Conservation (phyloP, 331 rosid species). For the Saraca asoca region DNA sequence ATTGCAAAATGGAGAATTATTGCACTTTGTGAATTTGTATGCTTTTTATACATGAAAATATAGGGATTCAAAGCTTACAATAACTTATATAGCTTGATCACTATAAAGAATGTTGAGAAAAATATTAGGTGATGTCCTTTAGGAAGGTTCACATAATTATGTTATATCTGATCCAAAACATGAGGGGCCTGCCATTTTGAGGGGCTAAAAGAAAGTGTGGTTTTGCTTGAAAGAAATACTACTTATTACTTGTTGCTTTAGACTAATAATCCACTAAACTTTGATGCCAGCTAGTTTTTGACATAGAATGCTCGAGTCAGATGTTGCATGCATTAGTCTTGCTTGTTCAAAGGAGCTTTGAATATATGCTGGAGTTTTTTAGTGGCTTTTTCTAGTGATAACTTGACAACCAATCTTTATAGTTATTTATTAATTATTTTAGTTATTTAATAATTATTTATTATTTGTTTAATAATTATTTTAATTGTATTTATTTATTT, state of each 20-base stretch:
- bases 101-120: constrained; percentile 54
- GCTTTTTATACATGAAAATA: too few relatives aligned
- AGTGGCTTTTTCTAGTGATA: constrained; percentile 45
- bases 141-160: constrained; percentile 67
- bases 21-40: too few relatives aligned
- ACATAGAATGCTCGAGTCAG: constrained; percentile 41
- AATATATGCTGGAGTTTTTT: constrained; percentile 62
- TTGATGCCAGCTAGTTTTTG: constrained; percentile 52
- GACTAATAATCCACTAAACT: constrained; percentile 42
- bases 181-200: constrained; percentile 56
- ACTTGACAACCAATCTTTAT: too few relatives aligned
- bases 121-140: constrained; percentile 75
- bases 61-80: too few relatives aligned
- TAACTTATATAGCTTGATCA: constrained; percentile 31
- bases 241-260: constrained; percentile 39
- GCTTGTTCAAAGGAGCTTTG: constrained; percentile 56
- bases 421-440: too few relatives aligned
- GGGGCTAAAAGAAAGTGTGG: constrained; percentile 43
- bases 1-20: too few relatives aligned
- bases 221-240: constrained; percentile 37
- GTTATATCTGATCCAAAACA: constrained; percentile 63
- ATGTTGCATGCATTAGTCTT: constrained; percentile 26
- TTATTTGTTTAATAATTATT: too few relatives aligned
- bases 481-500: too few relatives aligned
- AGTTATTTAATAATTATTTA: too few relatives aligned